Percentiles rank a stretch among this genome's conserved stretches.
Conservation (phyloP, 192 early-diverging fungal species). For the Linnemannia elongata region DNA sequence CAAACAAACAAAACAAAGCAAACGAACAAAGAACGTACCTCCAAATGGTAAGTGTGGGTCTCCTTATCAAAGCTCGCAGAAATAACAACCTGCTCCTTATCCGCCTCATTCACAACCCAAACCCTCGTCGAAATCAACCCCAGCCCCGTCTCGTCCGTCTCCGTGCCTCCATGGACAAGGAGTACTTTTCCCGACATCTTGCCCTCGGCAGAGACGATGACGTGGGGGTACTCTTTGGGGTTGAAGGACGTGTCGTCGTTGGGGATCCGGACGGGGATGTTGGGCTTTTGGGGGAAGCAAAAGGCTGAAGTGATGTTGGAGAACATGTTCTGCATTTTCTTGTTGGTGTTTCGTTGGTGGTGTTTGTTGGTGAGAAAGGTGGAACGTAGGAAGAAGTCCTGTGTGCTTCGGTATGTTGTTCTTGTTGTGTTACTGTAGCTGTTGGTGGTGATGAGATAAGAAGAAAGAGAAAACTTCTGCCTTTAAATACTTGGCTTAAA, state of each 20-base stretch:
- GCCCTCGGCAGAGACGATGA: conserved; percentile 34
- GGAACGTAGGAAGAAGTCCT: neutral
- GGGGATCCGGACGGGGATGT: conserved; percentile 44
- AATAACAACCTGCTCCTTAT: conserved; percentile 27
- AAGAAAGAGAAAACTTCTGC: neutral
- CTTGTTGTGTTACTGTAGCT: neutral
- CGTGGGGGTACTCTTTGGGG: conserved; percentile 48
- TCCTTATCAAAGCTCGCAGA: conserved; percentile 15
- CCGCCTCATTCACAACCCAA: conserved; percentile 22
- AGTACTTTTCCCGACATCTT: conserved; percentile 24
- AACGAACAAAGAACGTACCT: conserved; percentile 11
- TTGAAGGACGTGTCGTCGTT: conserved; percentile 52
- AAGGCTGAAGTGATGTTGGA: conserved; percentile 19
- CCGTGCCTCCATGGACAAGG: conserved; percentile 31
- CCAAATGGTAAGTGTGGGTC: conserved; percentile 17
- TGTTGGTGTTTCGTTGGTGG: neutral
- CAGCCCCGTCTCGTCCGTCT: conserved; percentile 24
- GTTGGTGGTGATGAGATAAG: neutral
- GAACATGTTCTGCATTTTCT: conserved; percentile 5
- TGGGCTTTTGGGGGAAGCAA: neutral
- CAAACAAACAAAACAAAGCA: neutral
- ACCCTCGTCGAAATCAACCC: conserved; percentile 44
- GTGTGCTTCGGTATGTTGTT: neutral
- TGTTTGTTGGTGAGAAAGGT: neutral
- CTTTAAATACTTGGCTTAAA: neutral